These are phyloP conservation scores for Nicotiana undulata DNA, from an alignment of 257 asterid genomes.

Conservation along the genomic window DNA sequence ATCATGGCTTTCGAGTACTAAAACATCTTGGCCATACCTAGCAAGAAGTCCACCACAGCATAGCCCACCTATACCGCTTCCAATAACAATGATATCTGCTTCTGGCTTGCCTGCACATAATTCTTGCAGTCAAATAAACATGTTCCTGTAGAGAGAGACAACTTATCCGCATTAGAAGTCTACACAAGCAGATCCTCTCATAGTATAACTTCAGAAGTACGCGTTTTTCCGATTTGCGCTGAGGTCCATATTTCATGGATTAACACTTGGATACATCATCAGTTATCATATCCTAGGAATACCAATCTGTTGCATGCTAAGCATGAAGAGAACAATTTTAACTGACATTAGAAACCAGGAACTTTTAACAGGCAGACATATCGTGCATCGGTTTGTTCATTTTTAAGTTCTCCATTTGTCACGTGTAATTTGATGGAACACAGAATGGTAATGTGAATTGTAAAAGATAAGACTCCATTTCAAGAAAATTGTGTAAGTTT, in stretches of 20 bases:
- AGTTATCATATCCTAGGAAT: not conserved
- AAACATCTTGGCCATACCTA: constrained; percentile 69
- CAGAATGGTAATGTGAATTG: not conserved
- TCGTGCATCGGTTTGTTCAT: not conserved
- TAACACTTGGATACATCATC: not conserved
- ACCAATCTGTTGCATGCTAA: not conserved
- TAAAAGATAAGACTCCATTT: not conserved
- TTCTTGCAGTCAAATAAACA: constrained; percentile 37
- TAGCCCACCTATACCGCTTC: constrained; percentile 91
- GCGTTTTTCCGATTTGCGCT: not conserved
- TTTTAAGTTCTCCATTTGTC: not conserved
- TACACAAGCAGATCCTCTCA: not conserved
- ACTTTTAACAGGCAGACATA: not conserved
- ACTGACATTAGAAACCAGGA: not conserved
- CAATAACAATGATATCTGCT: constrained; percentile 84
- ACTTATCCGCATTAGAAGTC: not conserved
- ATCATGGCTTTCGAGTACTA: constrained; percentile 91
- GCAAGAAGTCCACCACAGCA: constrained; percentile 89
- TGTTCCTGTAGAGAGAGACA: not conserved
- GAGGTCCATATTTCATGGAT: not conserved
- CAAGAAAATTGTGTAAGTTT: too few species aligned
- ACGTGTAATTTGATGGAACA: not conserved
- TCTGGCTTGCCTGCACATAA: constrained; percentile 73
- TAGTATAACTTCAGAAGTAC: not conserved
- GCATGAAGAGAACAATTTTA: not conserved